These are phyloP conservation scores for Lactifluus volemus DNA, from an alignment of 768 basidiomycete genomes.

Conservation along the genomic window DNA sequence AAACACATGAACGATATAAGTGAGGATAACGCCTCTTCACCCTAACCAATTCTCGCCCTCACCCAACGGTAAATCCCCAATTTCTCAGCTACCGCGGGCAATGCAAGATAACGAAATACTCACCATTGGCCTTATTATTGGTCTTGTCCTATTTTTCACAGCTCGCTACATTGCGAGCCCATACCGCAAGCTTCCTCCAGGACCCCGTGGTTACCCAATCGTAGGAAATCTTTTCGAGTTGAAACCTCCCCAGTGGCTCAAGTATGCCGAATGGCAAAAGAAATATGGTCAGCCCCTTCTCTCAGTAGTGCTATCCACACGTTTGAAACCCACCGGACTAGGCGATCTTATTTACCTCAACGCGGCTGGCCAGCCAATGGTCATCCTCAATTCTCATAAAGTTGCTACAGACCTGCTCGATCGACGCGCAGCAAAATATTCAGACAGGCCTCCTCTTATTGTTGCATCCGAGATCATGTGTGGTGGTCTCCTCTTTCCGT, in stretches of 20 bases:
- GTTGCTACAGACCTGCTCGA: constrained; percentile 1
- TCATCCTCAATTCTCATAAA: constrained; percentile 1
- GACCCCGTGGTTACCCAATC: constrained; percentile 7
- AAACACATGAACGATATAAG: too few species aligned
- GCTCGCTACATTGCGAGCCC: too few species aligned
- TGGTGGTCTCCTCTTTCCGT: neutral
- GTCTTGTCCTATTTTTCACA: neutral
- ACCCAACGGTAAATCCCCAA: too few species aligned
- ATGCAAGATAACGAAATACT: neutral
- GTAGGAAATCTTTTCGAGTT: neutral
- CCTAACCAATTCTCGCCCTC: too few species aligned
- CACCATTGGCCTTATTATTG: neutral
- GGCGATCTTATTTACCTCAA: too few species aligned
- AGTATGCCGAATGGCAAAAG: constrained; percentile 5
- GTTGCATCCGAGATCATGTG: too few species aligned
- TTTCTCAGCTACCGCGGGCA: neutral
- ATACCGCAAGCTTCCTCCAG: too few species aligned
- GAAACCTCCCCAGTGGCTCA: neutral
- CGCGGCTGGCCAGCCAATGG: too few species aligned
- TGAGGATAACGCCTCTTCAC: too few species aligned
- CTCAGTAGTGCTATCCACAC: neutral
- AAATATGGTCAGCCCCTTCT: neutral
- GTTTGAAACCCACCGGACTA: too few species aligned
- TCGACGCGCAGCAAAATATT: constrained; percentile 3
- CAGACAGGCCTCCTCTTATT: too few species aligned